These are phyloP conservation scores for Piper betle DNA, from an alignment of 164 flowering plant species.

Conservation along the genomic window DNA sequence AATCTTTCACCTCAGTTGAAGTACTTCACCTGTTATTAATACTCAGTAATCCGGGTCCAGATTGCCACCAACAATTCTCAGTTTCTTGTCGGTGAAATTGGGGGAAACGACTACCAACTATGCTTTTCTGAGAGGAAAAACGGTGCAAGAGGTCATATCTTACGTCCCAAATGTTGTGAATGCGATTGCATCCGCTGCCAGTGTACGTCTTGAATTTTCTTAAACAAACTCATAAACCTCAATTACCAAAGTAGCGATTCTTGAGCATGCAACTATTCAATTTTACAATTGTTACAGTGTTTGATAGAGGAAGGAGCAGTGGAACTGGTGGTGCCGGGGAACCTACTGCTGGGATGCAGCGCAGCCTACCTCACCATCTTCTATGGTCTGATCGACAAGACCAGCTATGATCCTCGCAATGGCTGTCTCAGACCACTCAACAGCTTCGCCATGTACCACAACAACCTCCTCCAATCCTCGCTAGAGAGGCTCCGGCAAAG, in stretches of 20 bases:
- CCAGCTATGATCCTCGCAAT: not conserved
- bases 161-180: not conserved
- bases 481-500: not conserved
- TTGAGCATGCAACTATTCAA: too few species aligned
- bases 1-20: not conserved
- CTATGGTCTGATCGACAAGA: not conserved
- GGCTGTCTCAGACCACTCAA: not conserved
- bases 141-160: not conserved
- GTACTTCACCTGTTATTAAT: not conserved
- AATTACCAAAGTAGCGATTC: too few species aligned
- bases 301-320: not conserved
- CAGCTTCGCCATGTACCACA: not conserved
- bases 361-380: not conserved
- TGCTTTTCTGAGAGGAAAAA: not conserved
- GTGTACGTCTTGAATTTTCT: not conserved
- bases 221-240: too few species aligned
- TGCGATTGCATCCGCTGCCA: not conserved
- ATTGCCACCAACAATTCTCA: not conserved
- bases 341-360: not conserved
- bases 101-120: not conserved
- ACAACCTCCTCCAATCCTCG: not conserved
- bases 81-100: not conserved
- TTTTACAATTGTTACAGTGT: not conserved
- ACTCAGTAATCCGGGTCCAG: not conserved
- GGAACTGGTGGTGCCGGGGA: constrained; percentile 1